These are phyloP conservation scores for Calocera cornea DNA, from an alignment of 768 basidiomycete genomes.

Conservation along the genomic window DNA sequence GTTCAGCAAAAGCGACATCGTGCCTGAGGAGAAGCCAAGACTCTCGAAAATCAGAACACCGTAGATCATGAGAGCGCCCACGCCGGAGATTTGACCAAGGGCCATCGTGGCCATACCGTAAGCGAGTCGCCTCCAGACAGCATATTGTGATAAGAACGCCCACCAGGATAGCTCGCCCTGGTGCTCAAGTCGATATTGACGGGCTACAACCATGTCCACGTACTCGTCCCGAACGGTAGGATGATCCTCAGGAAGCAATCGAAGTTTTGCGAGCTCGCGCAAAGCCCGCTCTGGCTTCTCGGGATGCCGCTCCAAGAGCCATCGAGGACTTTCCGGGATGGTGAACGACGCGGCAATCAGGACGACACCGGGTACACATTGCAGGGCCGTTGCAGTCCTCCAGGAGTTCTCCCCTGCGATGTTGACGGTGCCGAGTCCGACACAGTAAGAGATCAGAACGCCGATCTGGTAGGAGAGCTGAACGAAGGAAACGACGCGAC, in stretches of 20 bases:
- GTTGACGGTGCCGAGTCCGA: not conserved
- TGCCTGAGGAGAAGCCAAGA: not conserved
- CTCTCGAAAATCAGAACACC: not conserved
- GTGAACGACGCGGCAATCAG: not conserved
- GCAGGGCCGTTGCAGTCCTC: not conserved
- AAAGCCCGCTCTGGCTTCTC: not conserved
- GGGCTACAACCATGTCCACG: not conserved
- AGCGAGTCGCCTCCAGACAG: not conserved
- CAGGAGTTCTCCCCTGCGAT: not conserved
- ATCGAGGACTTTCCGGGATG: not conserved
- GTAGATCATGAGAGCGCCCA: not conserved
- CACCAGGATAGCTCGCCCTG: not conserved
- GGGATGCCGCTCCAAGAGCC: not conserved
- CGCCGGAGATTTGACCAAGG: not conserved
- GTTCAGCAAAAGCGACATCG: not conserved
- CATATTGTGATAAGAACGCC: not conserved
- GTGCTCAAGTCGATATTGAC: not conserved
- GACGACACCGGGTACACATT: not conserved
- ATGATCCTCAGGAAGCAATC: not conserved
- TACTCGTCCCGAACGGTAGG: not conserved
- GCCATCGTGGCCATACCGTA: constrained; percentile 1
- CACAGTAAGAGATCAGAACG: not conserved
- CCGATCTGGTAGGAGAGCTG: constrained; percentile 3
- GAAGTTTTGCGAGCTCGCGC: not conserved
- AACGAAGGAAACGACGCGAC: not conserved